Evolutionary conservation across 2,329 filamentous ascomycete genomes (phyloP).

Genomic region (Cladobotryum protrusum): DNA sequence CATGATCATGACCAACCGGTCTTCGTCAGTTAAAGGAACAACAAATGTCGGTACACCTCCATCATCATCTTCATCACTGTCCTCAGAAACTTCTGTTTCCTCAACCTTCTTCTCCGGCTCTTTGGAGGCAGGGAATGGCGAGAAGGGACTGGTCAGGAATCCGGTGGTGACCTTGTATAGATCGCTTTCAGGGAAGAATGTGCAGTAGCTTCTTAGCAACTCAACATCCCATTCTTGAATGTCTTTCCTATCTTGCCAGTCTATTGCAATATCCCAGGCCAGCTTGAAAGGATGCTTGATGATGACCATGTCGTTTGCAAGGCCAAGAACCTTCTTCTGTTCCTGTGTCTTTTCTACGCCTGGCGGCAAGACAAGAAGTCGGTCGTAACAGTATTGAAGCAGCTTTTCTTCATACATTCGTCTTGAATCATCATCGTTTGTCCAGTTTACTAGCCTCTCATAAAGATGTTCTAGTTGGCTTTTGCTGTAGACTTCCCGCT

Average conservation of each 20-base stretch:
- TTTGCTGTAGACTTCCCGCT: slow-evolving; percentile 69
- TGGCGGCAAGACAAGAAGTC: slow-evolving; percentile 60
- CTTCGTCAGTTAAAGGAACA: slow-evolving; percentile 63
- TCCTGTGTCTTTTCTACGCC: slow-evolving; percentile 63
- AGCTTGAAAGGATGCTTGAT: slow-evolving; percentile 86
- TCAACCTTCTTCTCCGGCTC: slow-evolving; percentile 16
- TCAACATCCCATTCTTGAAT: slow-evolving; percentile 71
- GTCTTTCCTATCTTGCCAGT: slow-evolving; percentile 77
- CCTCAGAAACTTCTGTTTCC: slow-evolving; percentile 37
- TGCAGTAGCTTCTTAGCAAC: slow-evolving; percentile 73
- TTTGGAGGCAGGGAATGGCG: slow-evolving; percentile 60
- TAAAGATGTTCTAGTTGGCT: slow-evolving; percentile 80
- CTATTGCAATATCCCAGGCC: slow-evolving; percentile 85
- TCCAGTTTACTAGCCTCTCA: slow-evolving; percentile 82
- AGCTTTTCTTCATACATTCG: slow-evolving; percentile 87
- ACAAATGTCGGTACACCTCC: slow-evolving; percentile 47
- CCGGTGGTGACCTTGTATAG: slow-evolving; percentile 75
- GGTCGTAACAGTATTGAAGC: slow-evolving; percentile 72
- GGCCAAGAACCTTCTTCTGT: slow-evolving; percentile 63
- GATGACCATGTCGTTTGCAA: slow-evolving; percentile 90
- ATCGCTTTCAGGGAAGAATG: slow-evolving; percentile 78
- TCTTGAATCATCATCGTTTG: slow-evolving; percentile 74
- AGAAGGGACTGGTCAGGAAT: slow-evolving; percentile 76
- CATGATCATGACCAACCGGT: slow-evolving; percentile 74
- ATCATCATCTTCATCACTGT: slow-evolving; percentile 55